Percentiles rank a stretch among this genome's conserved stretches.
Conservation (phyloP, 306 rosid genomes). For the Cyamopsis tetragonoloba region DNA sequence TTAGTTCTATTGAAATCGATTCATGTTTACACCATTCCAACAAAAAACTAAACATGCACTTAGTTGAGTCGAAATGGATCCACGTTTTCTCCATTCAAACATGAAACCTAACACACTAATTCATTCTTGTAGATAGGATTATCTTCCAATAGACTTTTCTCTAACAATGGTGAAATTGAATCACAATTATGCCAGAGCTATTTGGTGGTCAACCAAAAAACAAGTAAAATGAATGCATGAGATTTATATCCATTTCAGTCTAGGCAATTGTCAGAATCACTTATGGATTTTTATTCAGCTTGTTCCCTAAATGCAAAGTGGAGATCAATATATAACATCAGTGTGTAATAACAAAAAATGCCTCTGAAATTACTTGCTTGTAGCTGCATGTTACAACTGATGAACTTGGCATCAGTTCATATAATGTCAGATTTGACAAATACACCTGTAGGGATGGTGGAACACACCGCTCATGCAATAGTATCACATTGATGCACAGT, state of each 20-base stretch:
- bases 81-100: too few relatives aligned
- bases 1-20: too few relatives aligned
- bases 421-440: neutral
- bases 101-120: too few relatives aligned
- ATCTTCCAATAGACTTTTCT: neutral
- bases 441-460: neutral
- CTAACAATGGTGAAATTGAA: neutral
- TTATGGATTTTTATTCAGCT: neutral
- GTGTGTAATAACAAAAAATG: neutral
- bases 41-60: too few relatives aligned
- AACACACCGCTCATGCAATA: neutral
- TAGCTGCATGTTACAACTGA: neutral
- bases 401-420: constrained; percentile 1
- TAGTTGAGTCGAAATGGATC: too few relatives aligned
- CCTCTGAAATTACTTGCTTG: neutral
- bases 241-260: neutral
- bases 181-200: neutral
- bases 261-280: neutral
- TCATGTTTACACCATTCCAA: too few relatives aligned
- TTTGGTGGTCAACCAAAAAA: neutral
- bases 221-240: neutral
- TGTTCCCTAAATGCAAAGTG: neutral
- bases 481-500: neutral
- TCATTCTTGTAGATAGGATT: neutral
- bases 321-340: constrained; percentile 14